phyloP scores from a whole-genome alignment of 176 grass and related monocot genomes.

The Triticum dicoccoides region DNA sequence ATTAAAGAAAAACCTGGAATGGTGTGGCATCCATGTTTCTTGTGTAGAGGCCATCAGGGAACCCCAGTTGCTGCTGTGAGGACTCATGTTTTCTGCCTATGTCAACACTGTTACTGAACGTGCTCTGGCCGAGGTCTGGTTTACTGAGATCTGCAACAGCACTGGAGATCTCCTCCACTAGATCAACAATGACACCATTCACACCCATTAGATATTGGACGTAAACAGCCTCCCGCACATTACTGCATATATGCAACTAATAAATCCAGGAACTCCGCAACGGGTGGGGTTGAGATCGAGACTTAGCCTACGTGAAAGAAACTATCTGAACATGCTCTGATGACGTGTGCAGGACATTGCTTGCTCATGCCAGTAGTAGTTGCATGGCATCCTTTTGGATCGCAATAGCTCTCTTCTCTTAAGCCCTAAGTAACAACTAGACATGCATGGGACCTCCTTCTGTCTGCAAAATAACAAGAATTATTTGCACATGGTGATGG shows the following conservation, averaged over 20 bases:
- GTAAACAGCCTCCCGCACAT: conserved; percentile 42
- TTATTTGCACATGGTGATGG: conserved; percentile 24
- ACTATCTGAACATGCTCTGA: background rate
- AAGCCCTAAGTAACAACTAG: conserved; percentile 28
- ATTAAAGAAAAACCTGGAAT: background rate
- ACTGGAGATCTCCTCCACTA: conserved; percentile 54
- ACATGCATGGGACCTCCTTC: background rate
- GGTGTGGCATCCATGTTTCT: background rate
- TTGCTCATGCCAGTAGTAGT: background rate
- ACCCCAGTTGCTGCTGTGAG: background rate
- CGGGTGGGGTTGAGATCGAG: too few species aligned
- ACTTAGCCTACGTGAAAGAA: background rate
- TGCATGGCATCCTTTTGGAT: background rate
- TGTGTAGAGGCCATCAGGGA: background rate
- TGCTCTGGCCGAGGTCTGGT: background rate
- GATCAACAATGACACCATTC: conserved; percentile 63
- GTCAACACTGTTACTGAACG: background rate
- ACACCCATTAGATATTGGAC: conserved; percentile 65
- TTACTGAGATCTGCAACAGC: conserved; percentile 35
- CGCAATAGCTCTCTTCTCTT: conserved; percentile 23
- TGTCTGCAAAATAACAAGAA: background rate
- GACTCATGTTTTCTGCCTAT: conserved; percentile 3
- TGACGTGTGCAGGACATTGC: background rate
- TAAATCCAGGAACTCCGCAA: too few species aligned
- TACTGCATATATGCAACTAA: too few species aligned